Evolutionary conservation across 2,329 filamentous ascomycete genomes (phyloP), one percentile per base, ranked within the genome.

Genomic region (Verruconis gallopava): DNA sequence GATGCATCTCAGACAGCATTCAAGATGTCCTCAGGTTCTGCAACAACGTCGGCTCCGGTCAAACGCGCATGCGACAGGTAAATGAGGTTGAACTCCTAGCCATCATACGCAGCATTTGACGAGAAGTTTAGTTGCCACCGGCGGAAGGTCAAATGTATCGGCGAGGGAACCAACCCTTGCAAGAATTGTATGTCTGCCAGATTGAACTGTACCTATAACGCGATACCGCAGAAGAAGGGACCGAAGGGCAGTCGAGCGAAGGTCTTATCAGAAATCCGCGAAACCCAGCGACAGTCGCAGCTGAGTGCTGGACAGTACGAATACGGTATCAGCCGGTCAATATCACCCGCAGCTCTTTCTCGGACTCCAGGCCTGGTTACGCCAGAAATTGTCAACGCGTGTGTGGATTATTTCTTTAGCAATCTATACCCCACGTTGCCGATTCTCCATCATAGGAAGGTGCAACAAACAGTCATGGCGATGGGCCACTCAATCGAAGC

Each of bases 361-460:
- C 59, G 67, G 52, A 64, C 66, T 48, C 57, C 65, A 47, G 57
- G 68, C 48, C 56, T 77, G 57, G 50, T 69, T 53, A 55, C 65
- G 55, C 55, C 63, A 61, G 53, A 67, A 61, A 48, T 75, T 60
- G 55, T 72, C 52, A 57, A 66, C 34, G 57, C 56, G 41, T 77
- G 73, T 52, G 62, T 78, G 44, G 73, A 78, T 35, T 72, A 73
- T 47, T 79, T 73, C 58, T 74, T 77, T 57, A 62, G 67, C 49
- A 67, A 77, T 53, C 67, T 79, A 41, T 79, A 79, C 48, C 73
- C 74, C n/a, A 74, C 74, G 40, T 74, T 77, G 63, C 75, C 75
- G 1, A 65, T 79, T 3, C 56, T 79, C 5, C 70, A 77, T 48
- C 62, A 62, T 30, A 57, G 62, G 46, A 60, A 59, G 40, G 59